Conservation (phyloP, 1,284 basidiomycete species). For the Heterobasidion irregulare region DNA sequence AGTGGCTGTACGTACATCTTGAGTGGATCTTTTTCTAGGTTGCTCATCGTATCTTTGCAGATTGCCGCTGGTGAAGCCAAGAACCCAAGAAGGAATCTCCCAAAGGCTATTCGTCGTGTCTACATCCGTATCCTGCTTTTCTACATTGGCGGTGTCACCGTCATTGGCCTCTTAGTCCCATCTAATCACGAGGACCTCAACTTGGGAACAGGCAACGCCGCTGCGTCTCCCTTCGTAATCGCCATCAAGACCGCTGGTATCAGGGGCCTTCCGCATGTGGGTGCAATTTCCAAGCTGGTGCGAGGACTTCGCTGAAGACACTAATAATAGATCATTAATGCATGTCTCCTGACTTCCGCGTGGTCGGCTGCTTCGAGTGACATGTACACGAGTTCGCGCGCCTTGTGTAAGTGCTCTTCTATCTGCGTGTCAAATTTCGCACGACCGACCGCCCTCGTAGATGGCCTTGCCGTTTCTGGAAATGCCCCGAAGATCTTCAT, state of each 20-base stretch:
- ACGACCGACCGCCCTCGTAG: constrained; percentile 23
- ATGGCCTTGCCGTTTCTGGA: constrained; percentile 70
- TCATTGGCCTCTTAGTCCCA: constrained; percentile 76
- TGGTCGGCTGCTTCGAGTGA: constrained; percentile 84
- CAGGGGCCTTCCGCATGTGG: constrained; percentile 50
- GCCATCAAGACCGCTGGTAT: constrained; percentile 72
- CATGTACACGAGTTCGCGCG: constrained; percentile 77
- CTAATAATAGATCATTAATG: constrained; percentile 65
- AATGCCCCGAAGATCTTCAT: constrained; percentile 76
- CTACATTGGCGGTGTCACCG: constrained; percentile 50
- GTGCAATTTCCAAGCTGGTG: neutral
- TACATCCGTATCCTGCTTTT: constrained; percentile 71
- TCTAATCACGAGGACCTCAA: constrained; percentile 53
- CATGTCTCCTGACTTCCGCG: constrained; percentile 77
- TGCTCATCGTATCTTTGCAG: constrained; percentile 5
- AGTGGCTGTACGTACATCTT: constrained; percentile 51
- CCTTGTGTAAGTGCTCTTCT: constrained; percentile 49
- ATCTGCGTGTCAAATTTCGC: neutral
- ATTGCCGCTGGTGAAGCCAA: constrained; percentile 75
- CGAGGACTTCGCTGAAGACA: neutral
- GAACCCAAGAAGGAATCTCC: constrained; percentile 61
- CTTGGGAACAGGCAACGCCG: constrained; percentile 49
- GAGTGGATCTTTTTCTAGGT: neutral
- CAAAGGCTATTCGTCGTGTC: constrained; percentile 58
- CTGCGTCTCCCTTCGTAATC: constrained; percentile 78